A percentile compares a stretch with the other conserved stretches of the same genome.
phyloP scores from a whole-genome alignment of 2,329 filamentous ascomycete species.

The Zymoseptoria ardabiliae region DNA sequence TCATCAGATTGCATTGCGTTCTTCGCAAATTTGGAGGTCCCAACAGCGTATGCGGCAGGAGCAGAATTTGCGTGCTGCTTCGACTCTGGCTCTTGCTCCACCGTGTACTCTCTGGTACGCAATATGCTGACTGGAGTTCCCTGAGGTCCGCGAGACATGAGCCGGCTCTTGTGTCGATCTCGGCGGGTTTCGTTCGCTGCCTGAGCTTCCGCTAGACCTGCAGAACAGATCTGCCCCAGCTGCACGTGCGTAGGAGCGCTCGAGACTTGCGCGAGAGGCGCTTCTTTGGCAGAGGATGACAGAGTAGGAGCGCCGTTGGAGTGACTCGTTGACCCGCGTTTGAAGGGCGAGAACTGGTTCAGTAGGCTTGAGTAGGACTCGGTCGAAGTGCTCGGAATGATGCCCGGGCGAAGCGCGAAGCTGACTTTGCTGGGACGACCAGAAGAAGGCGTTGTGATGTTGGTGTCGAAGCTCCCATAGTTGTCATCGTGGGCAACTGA shows the following conservation, averaged over 20 bases:
- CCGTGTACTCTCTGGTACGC: neutral
- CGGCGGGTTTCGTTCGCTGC: neutral
- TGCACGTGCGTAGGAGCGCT: neutral
- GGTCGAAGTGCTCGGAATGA: neutral
- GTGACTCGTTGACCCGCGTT: neutral
- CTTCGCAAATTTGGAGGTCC: neutral
- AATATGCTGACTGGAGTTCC: neutral
- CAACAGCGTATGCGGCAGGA: neutral
- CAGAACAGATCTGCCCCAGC: neutral
- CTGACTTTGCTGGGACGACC: neutral
- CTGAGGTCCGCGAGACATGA: neutral
- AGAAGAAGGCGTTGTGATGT: neutral
- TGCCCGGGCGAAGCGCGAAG: neutral
- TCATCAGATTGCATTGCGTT: neutral
- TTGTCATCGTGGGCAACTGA: neutral
- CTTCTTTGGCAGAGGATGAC: neutral
- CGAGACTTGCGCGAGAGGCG: neutral
- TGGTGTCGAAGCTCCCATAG: neutral
- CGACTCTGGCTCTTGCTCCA: neutral
- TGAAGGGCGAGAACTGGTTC: neutral
- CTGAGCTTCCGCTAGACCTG: neutral
- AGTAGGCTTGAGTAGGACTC: neutral
- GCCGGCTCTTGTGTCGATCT: neutral
- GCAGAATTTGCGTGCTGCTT: neutral
- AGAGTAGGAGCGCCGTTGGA: neutral